phyloP scores from a whole-genome alignment of 352 stramenopile genomes.

The Globisporangium cylindrosporum region DNA sequence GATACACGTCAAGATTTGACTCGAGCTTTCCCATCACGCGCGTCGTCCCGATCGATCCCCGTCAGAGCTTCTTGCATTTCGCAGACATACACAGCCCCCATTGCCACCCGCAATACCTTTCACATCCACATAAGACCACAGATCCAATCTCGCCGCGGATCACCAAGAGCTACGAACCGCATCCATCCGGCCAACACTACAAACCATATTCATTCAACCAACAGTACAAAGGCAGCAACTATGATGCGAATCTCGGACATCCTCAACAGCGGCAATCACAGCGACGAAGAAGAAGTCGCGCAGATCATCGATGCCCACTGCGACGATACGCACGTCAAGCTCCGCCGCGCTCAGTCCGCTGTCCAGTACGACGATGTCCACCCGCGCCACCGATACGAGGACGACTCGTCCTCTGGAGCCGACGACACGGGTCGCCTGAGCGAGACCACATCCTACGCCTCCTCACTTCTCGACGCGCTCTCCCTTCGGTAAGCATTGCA shows the following conservation, averaged over 20 bases:
- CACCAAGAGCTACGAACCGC: not conserved
- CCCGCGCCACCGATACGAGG: conserved; percentile 5
- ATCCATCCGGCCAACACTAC: not conserved
- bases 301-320: conserved; percentile 17
- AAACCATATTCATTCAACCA: not conserved
- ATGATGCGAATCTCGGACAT: conserved; percentile 24
- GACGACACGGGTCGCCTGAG: conserved; percentile 16
- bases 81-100: conserved; percentile 11
- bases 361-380: conserved; percentile 9
- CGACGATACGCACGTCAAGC: conserved; percentile 7
- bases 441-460: conserved; percentile 17
- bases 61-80: conserved; percentile 2
- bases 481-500: conserved; percentile 15
- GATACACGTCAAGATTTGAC: conserved; percentile 20
- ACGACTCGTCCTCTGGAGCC: conserved; percentile 13
- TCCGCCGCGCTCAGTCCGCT: conserved; percentile 15
- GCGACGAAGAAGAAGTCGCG: conserved; percentile 20
- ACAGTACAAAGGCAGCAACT: not conserved
- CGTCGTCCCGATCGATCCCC: not conserved
- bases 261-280: conserved; percentile 20
- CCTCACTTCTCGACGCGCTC: conserved; percentile 17
- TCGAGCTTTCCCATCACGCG: not conserved
- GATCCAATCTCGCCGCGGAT: not conserved
- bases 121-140: not conserved
- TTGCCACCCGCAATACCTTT: conserved; percentile 3